Base-by-base conservation (phyloP, 2,329 filamentous ascomycete species). In the Penicillium capsulatum region DNA sequence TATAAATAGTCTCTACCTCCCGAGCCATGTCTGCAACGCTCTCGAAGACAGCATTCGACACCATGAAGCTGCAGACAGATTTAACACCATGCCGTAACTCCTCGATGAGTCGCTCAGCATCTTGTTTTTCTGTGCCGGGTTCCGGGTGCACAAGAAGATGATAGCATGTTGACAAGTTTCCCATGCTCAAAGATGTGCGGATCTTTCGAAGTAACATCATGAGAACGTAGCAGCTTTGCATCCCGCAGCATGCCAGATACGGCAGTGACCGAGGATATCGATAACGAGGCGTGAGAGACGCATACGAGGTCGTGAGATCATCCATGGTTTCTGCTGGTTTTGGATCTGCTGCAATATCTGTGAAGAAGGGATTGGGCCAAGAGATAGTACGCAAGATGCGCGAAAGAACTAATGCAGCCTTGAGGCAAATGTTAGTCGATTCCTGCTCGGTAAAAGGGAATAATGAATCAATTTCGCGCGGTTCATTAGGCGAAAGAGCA, bases 371-470 rank as follows among this genome's bases (percentile, higher is more conserved):
- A 7, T 38, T 32, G 2, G 51, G 52, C 16, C 40, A 45, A 1
- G 48, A 40, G 13, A 57, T 26, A 26, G 27, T 36, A n/a, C 42
- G 50, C 15, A 53, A 50, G 15, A 44, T 38, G 3, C 45, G 47
- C 13, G 49, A 43, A 3, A 58, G 28, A 0, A 41, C 40, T 1
- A 59, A 44, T 5, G 55, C 39, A 2, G 56, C 45, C n/a, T 56
- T 53, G 3, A 59, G 46, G 15, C 56, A 56, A 3, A 59, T 52
- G 1, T 31, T 38, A 1, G 50, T 44, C 4, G 56, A 59, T 33
- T 57, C 44, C 26, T 55, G 36, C 32, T 50, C 44, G 9, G 48
- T 54, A 34, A 58, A 58, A 1, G 56, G 55, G 11, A 58, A 57
- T 7, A 27, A 33, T 7, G 40, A 17, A 7, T 45, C 48, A 33